Percentiles rank a stretch among this genome's conserved stretches.
Evolutionary conservation across 1,284 basidiomycete species (phyloP).

Genomic region (Tilletia walkeri): DNA sequence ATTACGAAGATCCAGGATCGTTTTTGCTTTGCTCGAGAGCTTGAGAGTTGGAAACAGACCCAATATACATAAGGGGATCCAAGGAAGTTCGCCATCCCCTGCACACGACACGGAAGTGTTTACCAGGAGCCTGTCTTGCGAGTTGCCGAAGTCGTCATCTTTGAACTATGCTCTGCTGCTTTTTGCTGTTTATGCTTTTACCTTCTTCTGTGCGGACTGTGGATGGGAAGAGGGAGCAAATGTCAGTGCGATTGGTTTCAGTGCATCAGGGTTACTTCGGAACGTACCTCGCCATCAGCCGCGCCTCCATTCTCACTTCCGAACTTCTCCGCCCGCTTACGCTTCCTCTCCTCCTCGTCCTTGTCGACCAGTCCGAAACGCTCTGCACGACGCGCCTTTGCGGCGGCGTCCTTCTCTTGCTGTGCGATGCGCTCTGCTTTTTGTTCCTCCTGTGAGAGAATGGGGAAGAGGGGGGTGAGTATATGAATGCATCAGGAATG

Average conservation of each 20-base stretch:
- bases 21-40: no score
- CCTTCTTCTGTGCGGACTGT: slow-evolving; percentile 22
- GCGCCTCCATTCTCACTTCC: not conserved
- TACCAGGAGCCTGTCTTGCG: not conserved
- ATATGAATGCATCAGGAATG: not conserved
- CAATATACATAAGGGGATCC: not conserved
- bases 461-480: not conserved
- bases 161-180: not conserved
- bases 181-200: slow-evolving; percentile 22
- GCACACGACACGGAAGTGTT: no score
- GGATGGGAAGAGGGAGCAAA: not conserved
- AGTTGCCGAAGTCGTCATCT: not conserved
- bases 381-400: slow-evolving; percentile 36
- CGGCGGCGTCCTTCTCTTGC: slow-evolving; percentile 35
- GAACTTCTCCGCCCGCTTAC: slow-evolving; percentile 27
- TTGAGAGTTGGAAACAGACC: not conserved
- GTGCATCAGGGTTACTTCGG: no score
- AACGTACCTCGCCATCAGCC: slow-evolving; percentile 19
- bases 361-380: slow-evolving; percentile 34
- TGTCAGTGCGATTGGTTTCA: no score
- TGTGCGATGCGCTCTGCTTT: slow-evolving; percentile 24
- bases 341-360: slow-evolving; percentile 36
- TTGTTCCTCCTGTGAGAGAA: slow-evolving; percentile 24
- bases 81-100: not conserved
- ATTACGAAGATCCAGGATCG: no score